These are phyloP conservation scores for Naganishia friedmannii DNA, from an alignment of 768 basidiomycete genomes.

Conservation along the genomic window DNA sequence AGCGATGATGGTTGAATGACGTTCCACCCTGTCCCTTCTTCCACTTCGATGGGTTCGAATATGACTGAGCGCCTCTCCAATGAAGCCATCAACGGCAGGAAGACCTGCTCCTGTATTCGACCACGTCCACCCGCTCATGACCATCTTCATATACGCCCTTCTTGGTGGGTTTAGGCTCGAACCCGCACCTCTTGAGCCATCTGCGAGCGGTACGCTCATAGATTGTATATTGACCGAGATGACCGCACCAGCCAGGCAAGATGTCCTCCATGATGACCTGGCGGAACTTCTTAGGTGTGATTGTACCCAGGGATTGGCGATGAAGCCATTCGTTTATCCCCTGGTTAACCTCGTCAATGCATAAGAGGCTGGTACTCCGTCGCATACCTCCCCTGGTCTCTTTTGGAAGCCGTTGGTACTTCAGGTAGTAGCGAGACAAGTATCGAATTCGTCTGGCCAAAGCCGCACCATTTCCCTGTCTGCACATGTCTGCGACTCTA, in stretches of 20 bases:
- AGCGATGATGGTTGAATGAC: neutral
- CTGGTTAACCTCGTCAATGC: neutral
- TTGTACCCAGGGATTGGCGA: neutral
- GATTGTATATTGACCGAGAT: neutral
- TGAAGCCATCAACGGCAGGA: neutral
- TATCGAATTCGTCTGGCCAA: neutral
- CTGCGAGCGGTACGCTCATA: constrained; percentile 4
- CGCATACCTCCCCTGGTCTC: neutral
- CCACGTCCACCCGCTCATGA: constrained; percentile 3
- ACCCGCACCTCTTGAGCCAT: constrained; percentile 5
- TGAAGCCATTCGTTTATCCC: neutral
- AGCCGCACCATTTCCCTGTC: neutral
- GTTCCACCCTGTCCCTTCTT: neutral
- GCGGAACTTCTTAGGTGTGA: constrained; percentile 6
- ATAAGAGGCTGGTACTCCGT: neutral
- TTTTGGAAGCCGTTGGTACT: neutral
- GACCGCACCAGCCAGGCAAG: neutral
- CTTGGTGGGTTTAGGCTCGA: constrained; percentile 8
- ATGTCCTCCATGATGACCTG: neutral
- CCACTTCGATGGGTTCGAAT: neutral
- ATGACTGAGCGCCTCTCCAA: neutral
- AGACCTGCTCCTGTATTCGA: neutral
- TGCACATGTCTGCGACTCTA: constrained; percentile 2
- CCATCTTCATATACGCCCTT: constrained; percentile 16
- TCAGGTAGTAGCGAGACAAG: neutral